Percentiles rank a stretch among this genome's conserved stretches.
These are phyloP conservation scores for Cyclostephanos invisitatus DNA, from an alignment of 108 stramenopile genomes.

Conservation along the genomic window DNA sequence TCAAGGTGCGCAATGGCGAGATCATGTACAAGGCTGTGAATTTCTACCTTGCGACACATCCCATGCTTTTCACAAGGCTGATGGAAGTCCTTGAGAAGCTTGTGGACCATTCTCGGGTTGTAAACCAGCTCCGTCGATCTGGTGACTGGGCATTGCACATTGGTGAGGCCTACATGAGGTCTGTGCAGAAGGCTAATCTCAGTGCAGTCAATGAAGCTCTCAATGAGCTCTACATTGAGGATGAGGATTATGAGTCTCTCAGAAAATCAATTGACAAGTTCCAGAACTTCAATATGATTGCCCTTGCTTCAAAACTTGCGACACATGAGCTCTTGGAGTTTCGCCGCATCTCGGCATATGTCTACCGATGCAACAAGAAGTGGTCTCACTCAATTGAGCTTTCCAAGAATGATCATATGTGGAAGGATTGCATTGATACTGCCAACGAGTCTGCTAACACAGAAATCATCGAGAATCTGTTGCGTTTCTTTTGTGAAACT, in stretches of 20 bases:
- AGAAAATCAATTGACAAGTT: constrained; percentile 95
- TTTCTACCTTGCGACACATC: constrained; percentile 93
- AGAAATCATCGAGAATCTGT: constrained; percentile 92
- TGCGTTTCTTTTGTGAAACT: constrained; percentile 98
- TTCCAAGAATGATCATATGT: constrained; percentile 98
- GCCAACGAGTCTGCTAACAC: constrained; percentile 92
- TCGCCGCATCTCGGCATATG: constrained; percentile 97
- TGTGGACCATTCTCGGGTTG: constrained; percentile 97
- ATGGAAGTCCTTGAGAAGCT: constrained; percentile 94
- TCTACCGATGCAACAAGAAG: constrained; percentile 98
- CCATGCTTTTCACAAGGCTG: constrained; percentile 88
- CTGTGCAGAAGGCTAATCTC: constrained; percentile 95
- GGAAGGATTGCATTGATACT: constrained; percentile 99
- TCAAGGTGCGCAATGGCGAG: constrained; percentile 97
- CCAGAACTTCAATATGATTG: constrained; percentile 99
- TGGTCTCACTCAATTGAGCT: constrained; percentile 95
- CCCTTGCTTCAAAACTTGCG: constrained; percentile 94
- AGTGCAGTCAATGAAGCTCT: constrained; percentile 99
- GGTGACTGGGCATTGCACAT: constrained; percentile 93
- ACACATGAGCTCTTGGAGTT: constrained; percentile 99
- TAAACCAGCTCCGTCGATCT: constrained; percentile 93
- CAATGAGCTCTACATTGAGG: constrained; percentile 96
- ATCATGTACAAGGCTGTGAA: constrained; percentile 97
- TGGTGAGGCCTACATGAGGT: constrained; percentile 93
- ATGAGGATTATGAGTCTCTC: constrained; percentile 97